phyloP scores from a whole-genome alignment of 2,329 filamentous ascomycete genomes.

The Colletotrichum cereale region DNA sequence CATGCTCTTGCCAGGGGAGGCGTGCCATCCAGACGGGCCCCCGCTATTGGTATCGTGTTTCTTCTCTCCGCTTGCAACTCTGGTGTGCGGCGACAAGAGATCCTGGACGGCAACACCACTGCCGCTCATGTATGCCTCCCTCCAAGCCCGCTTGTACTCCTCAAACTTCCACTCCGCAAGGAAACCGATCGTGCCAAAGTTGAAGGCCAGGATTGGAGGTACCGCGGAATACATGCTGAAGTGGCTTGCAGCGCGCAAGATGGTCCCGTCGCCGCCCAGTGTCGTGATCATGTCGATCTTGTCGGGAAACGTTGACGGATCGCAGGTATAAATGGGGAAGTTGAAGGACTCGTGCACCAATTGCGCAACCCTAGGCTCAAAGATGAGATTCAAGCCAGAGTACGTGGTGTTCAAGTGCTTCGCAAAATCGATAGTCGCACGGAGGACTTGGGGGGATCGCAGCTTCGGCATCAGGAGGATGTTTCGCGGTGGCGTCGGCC shows the following conservation, averaged over 20 bases:
- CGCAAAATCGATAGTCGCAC: slow-evolving; percentile 67
- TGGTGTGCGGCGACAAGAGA: slow-evolving; percentile 55
- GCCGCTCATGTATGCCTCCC: slow-evolving; percentile 89
- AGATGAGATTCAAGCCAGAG: slow-evolving; percentile 82
- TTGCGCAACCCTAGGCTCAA: slow-evolving; percentile 81
- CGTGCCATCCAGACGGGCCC: slow-evolving; percentile 71
- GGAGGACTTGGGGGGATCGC: slow-evolving; percentile 64
- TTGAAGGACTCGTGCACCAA: slow-evolving; percentile 77
- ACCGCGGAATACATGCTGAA: slow-evolving; percentile 83
- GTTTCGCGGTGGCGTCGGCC: slow-evolving; percentile 67
- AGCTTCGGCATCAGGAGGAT: slow-evolving; percentile 71
- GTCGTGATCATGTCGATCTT: slow-evolving; percentile 93
- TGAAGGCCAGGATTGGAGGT: slow-evolving; percentile 92
- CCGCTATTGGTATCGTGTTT: slow-evolving; percentile 42
- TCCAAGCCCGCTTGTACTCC: slow-evolving; percentile 92
- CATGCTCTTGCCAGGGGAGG: slow-evolving; percentile 83
- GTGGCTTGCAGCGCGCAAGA: slow-evolving; percentile 82
- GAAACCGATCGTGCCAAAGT: slow-evolving; percentile 96
- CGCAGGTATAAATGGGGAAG: slow-evolving; percentile 77
- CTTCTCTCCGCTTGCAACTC: slow-evolving; percentile 48
- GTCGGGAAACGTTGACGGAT: slow-evolving; percentile 70
- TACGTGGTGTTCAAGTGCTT: slow-evolving; percentile 85
- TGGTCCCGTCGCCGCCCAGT: slow-evolving; percentile 92
- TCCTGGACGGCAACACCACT: slow-evolving; percentile 64
- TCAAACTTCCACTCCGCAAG: slow-evolving; percentile 96